Base-by-base conservation (phyloP, 1,284 basidiomycete species). In the Heliocybe sulcata region DNA sequence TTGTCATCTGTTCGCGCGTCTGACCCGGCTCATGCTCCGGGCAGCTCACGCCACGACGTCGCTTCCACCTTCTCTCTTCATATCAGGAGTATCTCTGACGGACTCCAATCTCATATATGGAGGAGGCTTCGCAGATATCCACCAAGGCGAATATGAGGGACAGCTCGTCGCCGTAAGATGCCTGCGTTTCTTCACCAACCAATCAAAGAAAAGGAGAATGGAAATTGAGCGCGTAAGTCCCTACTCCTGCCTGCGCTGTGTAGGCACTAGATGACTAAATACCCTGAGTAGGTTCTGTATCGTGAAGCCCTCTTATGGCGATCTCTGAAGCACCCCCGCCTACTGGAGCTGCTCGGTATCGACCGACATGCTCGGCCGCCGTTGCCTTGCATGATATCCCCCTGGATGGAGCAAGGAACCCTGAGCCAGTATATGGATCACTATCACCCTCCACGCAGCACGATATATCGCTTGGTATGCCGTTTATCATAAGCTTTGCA, bases 51-150 rank as follows among this genome's bases (percentile, higher is more conserved):
- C 12, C 29, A 31, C 29, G 4, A 12, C 29, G 12, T 31, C 6
- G 4, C 29, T 31, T 31, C 29, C 29, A 6, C 29, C 29, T 4
- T 31, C 29, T 31, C 29, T 31, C 6, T 31, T 31, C 29, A 31
- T 31, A 31, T 31, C 29, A 12, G 53, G 53, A 12, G 47, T 50
- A 19, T n/a, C 22, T 3, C 22, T 54, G 3, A 29, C n/a, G 20
- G 20, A 20, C 31, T 9, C 8, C 11, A 29, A 50, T n/a, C 26
- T 16, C 10, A 3, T 54, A 3, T 19, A n/a, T 20, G 52, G 16
- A 22, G 56, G 56, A 11, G 49, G 33, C 2, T 53, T 53, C 35
- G 54, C 56, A 6, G 54, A 57, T 35, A 54, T 57, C 19, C 52
- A 52, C 29, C 51, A 45, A 20, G 56, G 54, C 4, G 20, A 54